phyloP scores from a whole-genome alignment of 2,329 filamentous ascomycete species.

The Diaporthe sp. region DNA sequence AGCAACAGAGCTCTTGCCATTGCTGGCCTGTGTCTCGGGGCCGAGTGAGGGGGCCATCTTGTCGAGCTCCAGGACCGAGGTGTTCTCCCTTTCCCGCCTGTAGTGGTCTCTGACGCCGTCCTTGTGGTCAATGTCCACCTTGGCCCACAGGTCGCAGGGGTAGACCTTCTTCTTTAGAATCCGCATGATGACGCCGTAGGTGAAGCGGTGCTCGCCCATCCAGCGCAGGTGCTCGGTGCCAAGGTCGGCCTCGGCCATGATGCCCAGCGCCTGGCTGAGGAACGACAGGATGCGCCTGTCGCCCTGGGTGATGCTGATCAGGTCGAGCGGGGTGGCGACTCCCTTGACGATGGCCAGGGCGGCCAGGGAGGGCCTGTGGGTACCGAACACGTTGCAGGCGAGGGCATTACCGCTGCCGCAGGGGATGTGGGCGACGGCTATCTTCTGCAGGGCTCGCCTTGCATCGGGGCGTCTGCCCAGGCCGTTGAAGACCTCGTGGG shows the following conservation, averaged over 20 bases:
- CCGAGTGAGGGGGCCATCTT: constrained; percentile 41
- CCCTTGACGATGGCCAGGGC: constrained; percentile 91
- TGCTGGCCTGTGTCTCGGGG: constrained; percentile 42
- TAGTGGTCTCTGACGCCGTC: constrained; percentile 81
- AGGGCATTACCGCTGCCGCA: constrained; percentile 96
- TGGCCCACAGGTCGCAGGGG: constrained; percentile 89
- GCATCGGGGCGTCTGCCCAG: constrained; percentile 84
- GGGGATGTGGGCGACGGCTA: constrained; percentile 89
- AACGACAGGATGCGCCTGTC: constrained; percentile 83
- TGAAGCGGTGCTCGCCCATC: constrained; percentile 91
- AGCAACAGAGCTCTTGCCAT: constrained; percentile 19
- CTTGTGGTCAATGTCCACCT: constrained; percentile 85
- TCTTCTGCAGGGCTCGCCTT: constrained; percentile 76
- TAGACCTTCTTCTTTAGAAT: constrained; percentile 84
- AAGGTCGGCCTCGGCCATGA: constrained; percentile 91
- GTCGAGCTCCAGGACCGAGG: constrained; percentile 24
- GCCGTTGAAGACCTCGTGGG: constrained; percentile 96
- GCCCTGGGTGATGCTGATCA: constrained; percentile 90
- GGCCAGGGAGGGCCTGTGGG: constrained; percentile 79
- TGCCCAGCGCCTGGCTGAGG: constrained; percentile 89
- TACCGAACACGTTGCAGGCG: constrained; percentile 90
- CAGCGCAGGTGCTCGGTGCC: constrained; percentile 92
- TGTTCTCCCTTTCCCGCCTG: constrained; percentile 55
- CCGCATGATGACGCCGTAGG: constrained; percentile 84
- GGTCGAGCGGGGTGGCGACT: constrained; percentile 84